Conservation (phyloP, 1,284 basidiomycete species). For the Cutaneotrichosporon cyanovorans region DNA sequence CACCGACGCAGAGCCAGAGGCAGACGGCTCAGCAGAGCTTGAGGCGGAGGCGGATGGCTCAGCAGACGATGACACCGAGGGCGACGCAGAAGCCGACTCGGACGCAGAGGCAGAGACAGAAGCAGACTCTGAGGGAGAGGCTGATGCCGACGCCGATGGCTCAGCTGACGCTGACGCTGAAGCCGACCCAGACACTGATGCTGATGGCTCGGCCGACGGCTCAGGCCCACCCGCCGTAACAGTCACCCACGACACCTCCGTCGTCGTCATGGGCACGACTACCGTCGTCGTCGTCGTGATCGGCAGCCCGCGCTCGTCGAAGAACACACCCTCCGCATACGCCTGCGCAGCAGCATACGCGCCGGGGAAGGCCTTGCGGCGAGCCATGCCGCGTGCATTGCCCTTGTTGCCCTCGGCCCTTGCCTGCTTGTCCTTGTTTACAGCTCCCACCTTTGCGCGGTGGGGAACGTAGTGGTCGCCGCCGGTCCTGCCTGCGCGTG, state of each 20-base stretch:
- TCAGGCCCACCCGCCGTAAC: constrained; percentile 5
- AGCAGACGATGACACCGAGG: constrained; percentile 1
- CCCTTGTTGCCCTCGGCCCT: too few species aligned
- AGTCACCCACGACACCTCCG: constrained; percentile 39
- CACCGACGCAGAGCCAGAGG: background rate
- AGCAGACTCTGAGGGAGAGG: background rate
- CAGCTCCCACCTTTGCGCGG: background rate
- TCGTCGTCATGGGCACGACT: constrained; percentile 34
- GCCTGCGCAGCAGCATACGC: too few species aligned
- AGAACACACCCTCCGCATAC: background rate
- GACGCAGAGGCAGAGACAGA: background rate
- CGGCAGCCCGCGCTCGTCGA: constrained; percentile 36
- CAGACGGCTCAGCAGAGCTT: background rate
- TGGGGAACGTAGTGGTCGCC: constrained; percentile 14
- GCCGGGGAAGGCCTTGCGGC: too few species aligned
- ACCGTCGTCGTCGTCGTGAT: constrained; percentile 43
- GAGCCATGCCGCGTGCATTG: too few species aligned
- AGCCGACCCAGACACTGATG: constrained; percentile 4
- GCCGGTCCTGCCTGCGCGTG: background rate
- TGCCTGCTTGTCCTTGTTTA: too few species aligned
- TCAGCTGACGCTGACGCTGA: constrained; percentile 46
- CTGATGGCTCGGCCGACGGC: background rate
- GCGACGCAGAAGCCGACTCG: constrained; percentile 35
- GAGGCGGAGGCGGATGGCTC: background rate
- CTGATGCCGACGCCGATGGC: too few species aligned